Percentiles rank a stretch among this genome's conserved stretches.
phyloP scores from a whole-genome alignment of 352 stramenopile genomes.

The Phytophthora boehmeriae region DNA sequence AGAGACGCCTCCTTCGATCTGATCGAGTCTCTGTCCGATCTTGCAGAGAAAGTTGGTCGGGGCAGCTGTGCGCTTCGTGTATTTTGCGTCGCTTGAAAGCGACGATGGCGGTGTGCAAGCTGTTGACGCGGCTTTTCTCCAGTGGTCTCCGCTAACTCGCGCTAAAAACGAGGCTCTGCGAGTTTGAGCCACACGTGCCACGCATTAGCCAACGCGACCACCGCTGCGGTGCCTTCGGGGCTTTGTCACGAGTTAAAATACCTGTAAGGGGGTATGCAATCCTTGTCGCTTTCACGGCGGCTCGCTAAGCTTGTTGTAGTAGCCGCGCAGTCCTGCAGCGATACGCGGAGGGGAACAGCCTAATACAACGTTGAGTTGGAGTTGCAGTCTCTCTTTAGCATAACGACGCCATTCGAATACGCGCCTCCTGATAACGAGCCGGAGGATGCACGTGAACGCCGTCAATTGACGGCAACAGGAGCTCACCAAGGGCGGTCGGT shows the following conservation, averaged over 20 bases:
- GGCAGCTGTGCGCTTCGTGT: constrained; percentile 15
- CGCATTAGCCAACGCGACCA: constrained; percentile 26
- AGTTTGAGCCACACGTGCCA: constrained; percentile 21
- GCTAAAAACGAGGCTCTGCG: constrained; percentile 14
- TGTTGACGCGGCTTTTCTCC: constrained; percentile 32
- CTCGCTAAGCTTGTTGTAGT: neutral
- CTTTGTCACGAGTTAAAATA: constrained; percentile 12
- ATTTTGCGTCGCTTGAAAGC: constrained; percentile 1
- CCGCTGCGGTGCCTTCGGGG: neutral
- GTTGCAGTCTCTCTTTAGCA: too few relatives aligned
- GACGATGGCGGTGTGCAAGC: constrained; percentile 5
- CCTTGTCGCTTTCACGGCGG: constrained; percentile 2
- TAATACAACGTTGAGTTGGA: neutral
- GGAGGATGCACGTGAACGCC: neutral
- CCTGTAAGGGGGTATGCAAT: neutral
- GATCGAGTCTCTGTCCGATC: constrained; percentile 5
- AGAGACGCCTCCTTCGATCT: constrained; percentile 12
- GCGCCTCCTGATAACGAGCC: neutral
- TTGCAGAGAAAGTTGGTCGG: constrained; percentile 32
- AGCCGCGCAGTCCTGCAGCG: constrained; percentile 2
- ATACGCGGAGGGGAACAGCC: constrained; percentile 11
- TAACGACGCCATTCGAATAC: too few relatives aligned
- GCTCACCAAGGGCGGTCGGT: neutral
- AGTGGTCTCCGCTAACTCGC: constrained; percentile 11
- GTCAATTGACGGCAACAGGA: neutral